These are phyloP conservation scores for Arthrobotrys megalospora DNA, from an alignment of 2,329 filamentous ascomycete genomes.

Conservation along the genomic window DNA sequence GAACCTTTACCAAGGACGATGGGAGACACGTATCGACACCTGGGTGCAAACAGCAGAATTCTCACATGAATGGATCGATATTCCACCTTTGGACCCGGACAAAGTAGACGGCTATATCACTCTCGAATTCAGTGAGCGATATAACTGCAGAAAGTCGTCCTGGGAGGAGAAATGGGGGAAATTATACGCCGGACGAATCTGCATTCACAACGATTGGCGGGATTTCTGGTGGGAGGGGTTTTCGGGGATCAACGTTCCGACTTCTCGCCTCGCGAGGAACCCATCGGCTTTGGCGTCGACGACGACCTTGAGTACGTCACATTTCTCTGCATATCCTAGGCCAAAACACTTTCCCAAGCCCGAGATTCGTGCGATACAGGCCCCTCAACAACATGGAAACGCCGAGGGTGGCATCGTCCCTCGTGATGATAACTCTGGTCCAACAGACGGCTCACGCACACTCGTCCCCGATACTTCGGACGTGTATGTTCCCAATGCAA, in stretches of 20 bases:
- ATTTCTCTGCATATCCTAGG: neutral
- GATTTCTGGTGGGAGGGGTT: slow-evolving; percentile 26
- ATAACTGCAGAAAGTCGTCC: neutral
- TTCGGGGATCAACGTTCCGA: neutral
- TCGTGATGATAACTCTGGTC: neutral
- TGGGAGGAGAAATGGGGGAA: neutral
- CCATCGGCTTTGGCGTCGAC: neutral
- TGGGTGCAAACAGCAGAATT: neutral
- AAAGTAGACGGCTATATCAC: neutral
- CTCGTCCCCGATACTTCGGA: neutral
- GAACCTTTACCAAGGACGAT: neutral
- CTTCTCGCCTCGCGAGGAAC: neutral
- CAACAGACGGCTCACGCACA: neutral
- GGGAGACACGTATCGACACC: neutral
- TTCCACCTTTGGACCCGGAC: neutral
- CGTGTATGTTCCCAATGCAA: neutral
- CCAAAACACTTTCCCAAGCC: neutral
- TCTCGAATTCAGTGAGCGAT: neutral
- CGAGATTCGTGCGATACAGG: neutral
- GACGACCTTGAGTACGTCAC: neutral
- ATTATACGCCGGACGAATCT: neutral
- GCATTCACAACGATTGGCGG: slow-evolving; percentile 2
- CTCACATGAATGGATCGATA: slow-evolving; percentile 8
- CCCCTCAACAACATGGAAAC: neutral
- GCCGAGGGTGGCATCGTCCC: neutral